A percentile compares a stretch with the other conserved stretches of the same genome.
Conservation (phyloP, 129 eudicot species). For the Helianthus tuberosus region DNA sequence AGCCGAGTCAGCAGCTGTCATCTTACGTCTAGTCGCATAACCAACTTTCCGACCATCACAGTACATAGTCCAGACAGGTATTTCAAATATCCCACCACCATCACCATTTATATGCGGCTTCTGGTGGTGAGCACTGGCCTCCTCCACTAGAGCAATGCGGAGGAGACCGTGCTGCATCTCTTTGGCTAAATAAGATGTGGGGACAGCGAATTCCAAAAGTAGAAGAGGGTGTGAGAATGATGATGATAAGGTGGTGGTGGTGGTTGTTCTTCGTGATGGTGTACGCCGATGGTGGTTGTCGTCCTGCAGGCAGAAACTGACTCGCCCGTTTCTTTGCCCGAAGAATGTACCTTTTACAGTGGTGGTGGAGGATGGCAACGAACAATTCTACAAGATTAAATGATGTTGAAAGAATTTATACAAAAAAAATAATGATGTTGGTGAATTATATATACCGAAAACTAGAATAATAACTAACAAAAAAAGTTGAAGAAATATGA, state of each 20-base stretch:
- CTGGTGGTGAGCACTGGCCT: conserved; percentile 15
- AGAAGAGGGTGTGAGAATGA: conserved; percentile 34
- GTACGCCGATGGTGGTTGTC: conserved; percentile 31
- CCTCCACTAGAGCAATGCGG: conserved; percentile 45
- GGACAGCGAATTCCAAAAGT: conserved; percentile 43
- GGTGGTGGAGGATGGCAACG: conserved; percentile 35
- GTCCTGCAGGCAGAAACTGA: conserved; percentile 42
- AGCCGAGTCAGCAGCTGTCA: conserved; percentile 31
- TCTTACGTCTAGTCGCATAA: conserved; percentile 42
- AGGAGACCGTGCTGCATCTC: conserved; percentile 50
- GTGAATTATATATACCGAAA: too few relatives aligned
- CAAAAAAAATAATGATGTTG: too few relatives aligned
- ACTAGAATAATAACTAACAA: too few relatives aligned
- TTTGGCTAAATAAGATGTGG: conserved; percentile 38
- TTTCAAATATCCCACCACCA: conserved; percentile 35
- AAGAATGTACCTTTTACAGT: conserved; percentile 42
- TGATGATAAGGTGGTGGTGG: conserved; percentile 15
- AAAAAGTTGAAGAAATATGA: too few relatives aligned
- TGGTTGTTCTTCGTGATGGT: conserved; percentile 31
- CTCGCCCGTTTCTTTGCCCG: conserved; percentile 43
- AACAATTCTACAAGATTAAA: conserved; percentile 20
- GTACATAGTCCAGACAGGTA: conserved; percentile 42
- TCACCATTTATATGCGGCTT: not conserved
- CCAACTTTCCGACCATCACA: conserved; percentile 48
- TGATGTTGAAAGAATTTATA: too few relatives aligned